Conservation (phyloP, 108 stramenopile species). For the Discostella pseudostelligera region DNA sequence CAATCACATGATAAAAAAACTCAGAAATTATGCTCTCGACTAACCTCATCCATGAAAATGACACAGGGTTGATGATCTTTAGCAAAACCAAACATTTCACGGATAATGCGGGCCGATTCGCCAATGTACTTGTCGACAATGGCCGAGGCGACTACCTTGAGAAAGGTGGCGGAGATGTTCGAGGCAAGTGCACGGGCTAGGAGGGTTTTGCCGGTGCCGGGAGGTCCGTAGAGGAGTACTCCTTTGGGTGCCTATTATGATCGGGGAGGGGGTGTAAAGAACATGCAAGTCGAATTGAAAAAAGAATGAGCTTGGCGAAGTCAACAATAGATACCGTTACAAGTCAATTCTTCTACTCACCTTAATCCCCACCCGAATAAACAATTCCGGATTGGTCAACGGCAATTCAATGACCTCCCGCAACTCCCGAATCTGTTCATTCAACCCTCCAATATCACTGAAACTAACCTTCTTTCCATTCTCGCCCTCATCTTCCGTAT, state of each 20-base stretch:
- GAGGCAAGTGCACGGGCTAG: conserved; percentile 77
- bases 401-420: conserved; percentile 98
- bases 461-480: conserved; percentile 86
- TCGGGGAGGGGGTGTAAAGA: neutral
- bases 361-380: conserved; percentile 98
- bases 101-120: conserved; percentile 87
- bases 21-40: conserved; percentile 63
- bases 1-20: too few species aligned
- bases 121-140: conserved; percentile 89
- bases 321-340: too few species aligned
- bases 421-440: conserved; percentile 96
- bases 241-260: conserved; percentile 52
- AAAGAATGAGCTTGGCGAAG: conserved; percentile 69
- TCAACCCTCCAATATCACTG: conserved; percentile 93
- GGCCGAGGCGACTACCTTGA: conserved; percentile 76
- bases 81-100: conserved; percentile 79
- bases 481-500: conserved; percentile 77
- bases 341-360: conserved; percentile 78
- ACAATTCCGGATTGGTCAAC: conserved; percentile 98
- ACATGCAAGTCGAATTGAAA: conserved; percentile 1
- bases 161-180: conserved; percentile 73
- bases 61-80: conserved; percentile 65
- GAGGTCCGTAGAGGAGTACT: conserved; percentile 81
- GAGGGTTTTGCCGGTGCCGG: conserved; percentile 72
- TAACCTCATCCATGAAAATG: conserved; percentile 84